A percentile compares a stretch with the other conserved stretches of the same genome.
Evolutionary conservation across 2,329 filamentous ascomycete genomes (phyloP).

Genomic region (Plectosphaerella cucumerina): DNA sequence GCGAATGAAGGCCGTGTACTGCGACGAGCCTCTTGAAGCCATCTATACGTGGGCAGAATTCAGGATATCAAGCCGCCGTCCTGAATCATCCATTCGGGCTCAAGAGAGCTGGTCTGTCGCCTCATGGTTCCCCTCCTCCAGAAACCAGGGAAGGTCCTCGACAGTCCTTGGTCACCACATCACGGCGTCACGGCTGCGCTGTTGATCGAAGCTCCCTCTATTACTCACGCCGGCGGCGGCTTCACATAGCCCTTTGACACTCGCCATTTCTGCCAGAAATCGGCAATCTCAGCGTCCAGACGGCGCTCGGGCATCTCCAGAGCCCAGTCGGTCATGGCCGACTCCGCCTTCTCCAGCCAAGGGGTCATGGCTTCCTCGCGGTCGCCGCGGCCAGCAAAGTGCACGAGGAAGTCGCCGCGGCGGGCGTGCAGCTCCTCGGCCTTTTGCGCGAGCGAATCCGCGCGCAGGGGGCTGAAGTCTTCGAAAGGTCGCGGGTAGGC

Average conservation of each 20-base stretch:
- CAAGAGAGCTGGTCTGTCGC: too few species aligned
- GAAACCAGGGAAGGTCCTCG: too few species aligned
- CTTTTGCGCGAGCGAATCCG: neutral
- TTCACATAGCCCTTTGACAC: neutral
- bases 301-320: neutral
- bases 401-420: conserved; percentile 13
- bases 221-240: too few species aligned
- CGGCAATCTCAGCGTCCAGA: neutral
- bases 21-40: too few species aligned
- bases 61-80: too few species aligned
- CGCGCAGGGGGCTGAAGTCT: neutral
- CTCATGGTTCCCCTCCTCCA: too few species aligned
- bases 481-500: conserved; percentile 6
- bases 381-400: conserved; percentile 10
- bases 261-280: neutral
- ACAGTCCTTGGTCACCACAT: too few species aligned
- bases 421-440: neutral
- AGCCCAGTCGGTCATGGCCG: neutral
- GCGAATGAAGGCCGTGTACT: too few species aligned
- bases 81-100: too few species aligned
- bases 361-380: neutral
- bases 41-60: too few species aligned
- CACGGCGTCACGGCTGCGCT: too few species aligned
- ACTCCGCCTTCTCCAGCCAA: neutral
- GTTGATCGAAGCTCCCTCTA: too few species aligned